phyloP scores from a whole-genome alignment of 2,329 filamentous ascomycete species.

The Cylindrodendrum hubeiense region DNA sequence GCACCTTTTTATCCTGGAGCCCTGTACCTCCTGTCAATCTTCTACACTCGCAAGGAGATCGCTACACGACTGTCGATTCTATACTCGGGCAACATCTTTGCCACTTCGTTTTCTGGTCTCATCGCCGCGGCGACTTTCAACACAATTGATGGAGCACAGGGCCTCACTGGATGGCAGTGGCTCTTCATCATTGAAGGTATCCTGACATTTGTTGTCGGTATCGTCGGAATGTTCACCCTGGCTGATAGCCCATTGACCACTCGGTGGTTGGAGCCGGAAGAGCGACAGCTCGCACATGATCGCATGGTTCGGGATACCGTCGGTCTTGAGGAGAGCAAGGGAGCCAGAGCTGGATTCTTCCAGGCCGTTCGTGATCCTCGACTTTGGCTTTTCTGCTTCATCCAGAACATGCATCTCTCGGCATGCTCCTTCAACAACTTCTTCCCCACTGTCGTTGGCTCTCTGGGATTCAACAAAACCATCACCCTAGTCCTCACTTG shows the following conservation, averaged over 20 bases:
- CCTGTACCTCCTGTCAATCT: constrained; percentile 60
- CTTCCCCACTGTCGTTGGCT: constrained; percentile 55
- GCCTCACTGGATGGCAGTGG: constrained; percentile 49
- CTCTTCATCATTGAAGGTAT: constrained; percentile 49
- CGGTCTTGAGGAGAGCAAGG: constrained; percentile 50
- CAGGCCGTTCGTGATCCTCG: constrained; percentile 45
- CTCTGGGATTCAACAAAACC: constrained; percentile 59
- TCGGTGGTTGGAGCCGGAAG: constrained; percentile 49
- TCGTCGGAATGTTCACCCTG: constrained; percentile 49
- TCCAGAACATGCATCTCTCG: constrained; percentile 45
- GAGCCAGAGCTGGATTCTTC: constrained; percentile 47
- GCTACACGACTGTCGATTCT: constrained; percentile 56
- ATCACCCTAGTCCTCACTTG: constrained; percentile 62
- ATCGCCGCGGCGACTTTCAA: constrained; percentile 58
- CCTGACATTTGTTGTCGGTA: constrained; percentile 45
- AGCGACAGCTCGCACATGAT: constrained; percentile 56
- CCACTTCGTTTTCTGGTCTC: constrained; percentile 56
- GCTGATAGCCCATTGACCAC: constrained; percentile 54
- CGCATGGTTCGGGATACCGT: constrained; percentile 51
- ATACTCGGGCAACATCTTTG: constrained; percentile 54
- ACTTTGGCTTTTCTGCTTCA: constrained; percentile 44
- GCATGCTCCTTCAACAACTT: constrained; percentile 45
- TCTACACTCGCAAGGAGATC: constrained; percentile 64
- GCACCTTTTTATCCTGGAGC: constrained; percentile 52
- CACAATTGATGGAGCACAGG: constrained; percentile 43